These are phyloP conservation scores for Linderniella brevidens DNA, from an alignment of 257 asterid genomes.

Conservation along the genomic window DNA sequence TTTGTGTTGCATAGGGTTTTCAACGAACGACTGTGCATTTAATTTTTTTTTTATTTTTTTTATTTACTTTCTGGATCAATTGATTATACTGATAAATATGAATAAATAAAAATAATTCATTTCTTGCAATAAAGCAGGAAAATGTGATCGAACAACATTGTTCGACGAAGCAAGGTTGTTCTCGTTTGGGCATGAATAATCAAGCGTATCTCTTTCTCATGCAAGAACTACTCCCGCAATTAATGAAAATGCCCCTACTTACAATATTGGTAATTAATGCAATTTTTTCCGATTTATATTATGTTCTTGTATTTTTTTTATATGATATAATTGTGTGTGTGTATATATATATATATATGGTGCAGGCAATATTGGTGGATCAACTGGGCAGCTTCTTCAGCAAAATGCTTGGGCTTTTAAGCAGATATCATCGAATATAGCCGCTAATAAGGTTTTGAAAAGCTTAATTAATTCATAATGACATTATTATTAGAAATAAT, in stretches of 20 bases:
- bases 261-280: no score
- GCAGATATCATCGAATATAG: conserved; percentile 55
- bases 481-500: neutral
- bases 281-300: neutral
- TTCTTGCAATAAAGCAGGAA: no score
- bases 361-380: conserved; percentile 25
- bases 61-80: neutral
- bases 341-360: neutral
- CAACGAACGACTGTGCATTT: no score
- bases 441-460: conserved; percentile 32
- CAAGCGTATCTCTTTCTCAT: no score
- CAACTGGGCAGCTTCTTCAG: conserved; percentile 48
- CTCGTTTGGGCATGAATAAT: no score
- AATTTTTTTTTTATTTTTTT: neutral
- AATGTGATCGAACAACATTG: no score
- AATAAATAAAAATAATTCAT: no score
- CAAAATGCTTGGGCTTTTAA: conserved; percentile 56
- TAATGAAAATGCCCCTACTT: no score
- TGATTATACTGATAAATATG: neutral
- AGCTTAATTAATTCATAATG: neutral
- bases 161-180: no score
- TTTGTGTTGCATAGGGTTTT: no score
- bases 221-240: no score
- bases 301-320: neutral
- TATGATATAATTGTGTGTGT: no score